Base-by-base conservation (phyloP, 805 yeast species). In the Candida sanyiensis region DNA sequence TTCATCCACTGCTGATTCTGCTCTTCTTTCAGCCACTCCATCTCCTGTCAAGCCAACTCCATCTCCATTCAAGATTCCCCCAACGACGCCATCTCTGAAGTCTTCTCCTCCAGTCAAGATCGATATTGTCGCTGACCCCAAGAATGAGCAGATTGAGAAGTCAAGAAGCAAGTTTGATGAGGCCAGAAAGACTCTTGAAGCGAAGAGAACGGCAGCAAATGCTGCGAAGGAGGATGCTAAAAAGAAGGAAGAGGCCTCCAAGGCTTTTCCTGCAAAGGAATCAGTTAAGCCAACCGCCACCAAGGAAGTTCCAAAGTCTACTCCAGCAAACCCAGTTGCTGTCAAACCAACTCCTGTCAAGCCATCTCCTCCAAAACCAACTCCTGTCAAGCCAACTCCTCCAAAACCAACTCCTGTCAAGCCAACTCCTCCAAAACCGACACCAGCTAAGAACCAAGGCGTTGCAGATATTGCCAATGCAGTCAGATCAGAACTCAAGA, bases 151-250 rank as follows among this genome's bases (percentile, higher is more conserved):
- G 34, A 10, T 21, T 6, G 25, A 31, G 13, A 21, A 12, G 18
- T 34, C 38, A 4, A 35, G 26, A 25, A 21, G 21, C 13, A 32
- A 31, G 18, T 22, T 38, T 20, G 40, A 42, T 12, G 40, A 17
- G 5, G 45, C 45, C 23, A 38, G 37, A 35, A 36, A 28, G 24
- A 37, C 29, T 10, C 30, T 43, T 4, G 39, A 39, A 11, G 28
- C 18, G 6, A 37, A 33, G 21, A 32, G 28, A 20, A 18, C 12
- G 7, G 38, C 32, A 9, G 19, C 35, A 5, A 24, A n/a, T 7
- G 25, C 22, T 29, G 29, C 29, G 5, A 9, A 15, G 11, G 16
- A 22, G 19, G 30, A 34, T 10, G 23, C 36, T 4, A 18, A 39
- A 28, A 21, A 31, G 24, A 25, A 17, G 24, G 17, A 33, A 18